phyloP scores from a whole-genome alignment of 345 rosid species.

The Acer yangbiense region DNA sequence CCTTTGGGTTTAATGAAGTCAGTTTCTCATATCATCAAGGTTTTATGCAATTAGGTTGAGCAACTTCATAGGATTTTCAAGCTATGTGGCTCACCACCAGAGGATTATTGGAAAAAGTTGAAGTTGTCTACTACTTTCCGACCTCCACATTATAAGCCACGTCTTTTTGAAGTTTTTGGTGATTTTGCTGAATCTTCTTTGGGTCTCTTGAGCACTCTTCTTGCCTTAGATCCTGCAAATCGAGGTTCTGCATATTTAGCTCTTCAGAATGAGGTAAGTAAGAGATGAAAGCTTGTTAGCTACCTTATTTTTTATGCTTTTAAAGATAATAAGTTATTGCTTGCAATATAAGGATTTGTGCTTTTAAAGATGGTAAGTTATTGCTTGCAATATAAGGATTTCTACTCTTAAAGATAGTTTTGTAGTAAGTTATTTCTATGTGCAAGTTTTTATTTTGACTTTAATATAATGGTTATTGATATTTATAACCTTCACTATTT shows the following conservation, averaged over 20 bases:
- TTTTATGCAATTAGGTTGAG: constrained; percentile 57
- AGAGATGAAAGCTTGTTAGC: not conserved
- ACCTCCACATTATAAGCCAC: constrained; percentile 49
- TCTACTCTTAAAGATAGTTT: not conserved
- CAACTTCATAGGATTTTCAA: constrained; percentile 84
- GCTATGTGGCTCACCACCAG: constrained; percentile 85
- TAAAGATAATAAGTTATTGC: too few species aligned
- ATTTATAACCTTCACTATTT: not conserved
- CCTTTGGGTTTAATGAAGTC: not conserved
- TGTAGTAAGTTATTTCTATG: not conserved
- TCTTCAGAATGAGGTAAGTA: constrained; percentile 48
- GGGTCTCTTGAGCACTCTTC: constrained; percentile 56
- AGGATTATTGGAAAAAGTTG: constrained; percentile 82
- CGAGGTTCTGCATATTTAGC: constrained; percentile 55
- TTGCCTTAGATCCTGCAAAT: constrained; percentile 54
- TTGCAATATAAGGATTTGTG: too few species aligned
- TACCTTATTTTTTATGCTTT: not conserved
- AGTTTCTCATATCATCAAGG: constrained; percentile 6
- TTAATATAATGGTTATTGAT: not conserved
- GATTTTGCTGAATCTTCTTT: constrained; percentile 53
- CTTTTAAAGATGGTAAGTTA: too few species aligned
- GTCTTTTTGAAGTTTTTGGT: constrained; percentile 36
- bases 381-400: too few species aligned
- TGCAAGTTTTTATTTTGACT: not conserved
- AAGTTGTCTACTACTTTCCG: constrained; percentile 61